phyloP scores from a whole-genome alignment of 441 rosid species.

The Pelargonium australe region DNA sequence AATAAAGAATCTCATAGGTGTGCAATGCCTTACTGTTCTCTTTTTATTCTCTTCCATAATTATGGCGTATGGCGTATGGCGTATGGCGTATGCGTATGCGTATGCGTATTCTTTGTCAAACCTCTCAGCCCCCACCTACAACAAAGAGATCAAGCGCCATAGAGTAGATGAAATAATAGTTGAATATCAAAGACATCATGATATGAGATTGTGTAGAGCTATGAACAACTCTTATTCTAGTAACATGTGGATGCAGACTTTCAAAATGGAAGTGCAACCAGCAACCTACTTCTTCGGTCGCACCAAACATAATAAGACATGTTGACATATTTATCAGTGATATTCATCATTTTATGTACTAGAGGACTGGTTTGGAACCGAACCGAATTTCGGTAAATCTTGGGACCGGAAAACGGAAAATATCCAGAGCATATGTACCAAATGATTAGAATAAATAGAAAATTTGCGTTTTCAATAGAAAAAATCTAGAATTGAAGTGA shows the following conservation, averaged over 20 bases:
- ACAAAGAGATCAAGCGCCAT: conserved; percentile 16
- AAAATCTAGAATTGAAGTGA: no score
- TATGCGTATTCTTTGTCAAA: conserved; percentile 84
- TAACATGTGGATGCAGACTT: conserved; percentile 3
- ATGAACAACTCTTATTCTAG: conserved; percentile 5
- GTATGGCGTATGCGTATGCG: conserved; percentile 87
- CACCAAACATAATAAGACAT: neutral
- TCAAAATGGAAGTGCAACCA: neutral
- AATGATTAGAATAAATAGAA: no score
- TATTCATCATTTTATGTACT: no score
- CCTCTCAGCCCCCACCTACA: conserved; percentile 81
- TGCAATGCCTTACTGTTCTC: conserved; percentile 56
- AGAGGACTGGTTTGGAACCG: conserved; percentile 17
- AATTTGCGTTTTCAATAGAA: no score
- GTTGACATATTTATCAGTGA: no score
- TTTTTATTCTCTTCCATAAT: conserved; percentile 93
- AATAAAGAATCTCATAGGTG: neutral
- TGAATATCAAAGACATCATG: no score
- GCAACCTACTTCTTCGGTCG: neutral
- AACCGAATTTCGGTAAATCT: no score
- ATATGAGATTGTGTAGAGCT: neutral
- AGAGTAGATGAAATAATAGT: neutral
- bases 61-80: conserved; percentile 70
- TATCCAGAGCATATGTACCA: no score
- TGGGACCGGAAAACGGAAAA: no score